A percentile compares a stretch with the other conserved stretches of the same genome.
phyloP scores from a whole-genome alignment of 2,329 filamentous ascomycete genomes.

The Massarina eburnea region DNA sequence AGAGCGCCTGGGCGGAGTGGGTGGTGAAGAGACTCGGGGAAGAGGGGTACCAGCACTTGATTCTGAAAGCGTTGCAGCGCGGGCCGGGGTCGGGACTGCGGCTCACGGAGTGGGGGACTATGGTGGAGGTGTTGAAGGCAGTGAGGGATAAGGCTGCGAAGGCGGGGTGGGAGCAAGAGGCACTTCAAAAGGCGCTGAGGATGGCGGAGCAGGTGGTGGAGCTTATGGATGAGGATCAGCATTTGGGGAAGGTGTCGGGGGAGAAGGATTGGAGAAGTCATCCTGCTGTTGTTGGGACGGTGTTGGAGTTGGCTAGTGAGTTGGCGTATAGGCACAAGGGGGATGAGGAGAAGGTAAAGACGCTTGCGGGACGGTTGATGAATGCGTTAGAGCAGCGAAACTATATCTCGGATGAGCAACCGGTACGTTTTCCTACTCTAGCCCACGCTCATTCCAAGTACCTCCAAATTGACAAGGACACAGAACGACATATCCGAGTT shows the following conservation, averaged over 20 bases:
- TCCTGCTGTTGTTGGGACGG: conserved; percentile 45
- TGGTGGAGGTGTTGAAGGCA: conserved; percentile 37
- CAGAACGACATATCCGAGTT: conserved; percentile 11
- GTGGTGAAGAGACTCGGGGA: conserved; percentile 22
- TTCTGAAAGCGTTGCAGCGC: conserved; percentile 34
- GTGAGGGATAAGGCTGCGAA: conserved; percentile 37
- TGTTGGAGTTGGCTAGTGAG: conserved; percentile 48
- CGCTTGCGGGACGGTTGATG: conserved; percentile 44
- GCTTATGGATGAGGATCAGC: conserved; percentile 45
- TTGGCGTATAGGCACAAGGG: conserved; percentile 41
- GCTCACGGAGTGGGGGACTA: conserved; percentile 24
- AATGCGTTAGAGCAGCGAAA: conserved; percentile 28
- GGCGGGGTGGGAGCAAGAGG: conserved; percentile 40
- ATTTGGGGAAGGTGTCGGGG: conserved; percentile 29
- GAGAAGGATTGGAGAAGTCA: conserved; percentile 33
- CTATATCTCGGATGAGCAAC: background rate
- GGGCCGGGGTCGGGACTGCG: conserved; percentile 26
- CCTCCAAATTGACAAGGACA: background rate
- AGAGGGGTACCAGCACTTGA: conserved; percentile 26
- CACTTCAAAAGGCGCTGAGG: conserved; percentile 42
- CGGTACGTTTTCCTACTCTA: conserved; percentile 16
- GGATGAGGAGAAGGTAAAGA: conserved; percentile 44
- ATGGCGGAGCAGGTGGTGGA: conserved; percentile 43
- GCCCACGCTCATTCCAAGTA: conserved; percentile 1
- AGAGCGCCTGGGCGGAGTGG: conserved; percentile 14